These are phyloP conservation scores for Phytophthora cactorum DNA, from an alignment of 352 stramenopile species.

Conservation along the genomic window DNA sequence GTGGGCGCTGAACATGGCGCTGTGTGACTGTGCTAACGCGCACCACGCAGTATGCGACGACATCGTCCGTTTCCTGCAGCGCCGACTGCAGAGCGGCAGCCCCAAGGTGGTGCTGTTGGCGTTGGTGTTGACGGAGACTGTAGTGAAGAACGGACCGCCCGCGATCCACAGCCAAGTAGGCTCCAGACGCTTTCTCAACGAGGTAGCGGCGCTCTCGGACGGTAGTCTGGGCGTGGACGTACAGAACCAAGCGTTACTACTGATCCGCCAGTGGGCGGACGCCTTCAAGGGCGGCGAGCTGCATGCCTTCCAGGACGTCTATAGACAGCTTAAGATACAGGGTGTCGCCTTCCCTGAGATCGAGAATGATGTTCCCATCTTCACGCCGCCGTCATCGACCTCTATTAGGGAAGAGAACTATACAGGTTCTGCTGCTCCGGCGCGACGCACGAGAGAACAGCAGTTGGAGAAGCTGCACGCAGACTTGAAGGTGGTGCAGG, in stretches of 20 bases:
- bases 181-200: slow-evolving; percentile 66
- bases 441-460: slow-evolving; percentile 50
- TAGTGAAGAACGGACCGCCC: slow-evolving; percentile 82
- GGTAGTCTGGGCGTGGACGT: slow-evolving; percentile 74
- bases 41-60: slow-evolving; percentile 53
- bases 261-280: slow-evolving; percentile 87
- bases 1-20: slow-evolving; percentile 76
- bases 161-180: slow-evolving; percentile 64
- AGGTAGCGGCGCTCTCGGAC: slow-evolving; percentile 72
- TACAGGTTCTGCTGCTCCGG: background rate
- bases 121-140: slow-evolving; percentile 70
- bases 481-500: slow-evolving; percentile 70
- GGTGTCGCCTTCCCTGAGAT: slow-evolving; percentile 72
- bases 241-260: slow-evolving; percentile 71
- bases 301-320: slow-evolving; percentile 76
- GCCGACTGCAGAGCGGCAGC: slow-evolving; percentile 56
- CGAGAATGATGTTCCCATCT: slow-evolving; percentile 73
- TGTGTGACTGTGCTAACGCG: slow-evolving; percentile 75
- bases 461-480: slow-evolving; percentile 75
- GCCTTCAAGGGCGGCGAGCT: slow-evolving; percentile 59
- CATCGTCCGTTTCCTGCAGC: slow-evolving; percentile 65
- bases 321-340: slow-evolving; percentile 79
- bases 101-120: slow-evolving; percentile 56
- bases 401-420: slow-evolving; percentile 7
- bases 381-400: slow-evolving; percentile 64